Percentiles rank a stretch among this genome's conserved stretches.
These are phyloP conservation scores for Artemisia argyi DNA, from an alignment of 129 eudicot species.

Conservation along the genomic window DNA sequence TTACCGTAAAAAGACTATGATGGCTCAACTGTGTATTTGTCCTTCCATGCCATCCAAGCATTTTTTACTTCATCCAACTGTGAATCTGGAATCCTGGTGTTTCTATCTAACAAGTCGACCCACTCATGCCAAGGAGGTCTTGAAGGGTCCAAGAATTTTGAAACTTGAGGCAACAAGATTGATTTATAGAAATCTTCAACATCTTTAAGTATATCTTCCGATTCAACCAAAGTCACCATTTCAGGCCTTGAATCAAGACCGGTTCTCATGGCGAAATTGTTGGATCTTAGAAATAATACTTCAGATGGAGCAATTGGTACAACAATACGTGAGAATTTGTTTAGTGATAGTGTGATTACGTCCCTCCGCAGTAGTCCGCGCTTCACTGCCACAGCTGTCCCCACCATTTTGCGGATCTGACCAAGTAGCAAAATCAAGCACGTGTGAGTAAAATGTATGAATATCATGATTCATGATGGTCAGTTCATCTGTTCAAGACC, in stretches of 20 bases:
- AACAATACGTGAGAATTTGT: conserved; percentile 73
- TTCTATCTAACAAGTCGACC: conserved; percentile 67
- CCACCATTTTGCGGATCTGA: conserved; percentile 97
- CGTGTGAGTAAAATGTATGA: neutral
- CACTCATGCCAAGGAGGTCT: conserved; percentile 83
- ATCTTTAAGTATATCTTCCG: conserved; percentile 60
- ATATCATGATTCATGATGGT: too few relatives aligned
- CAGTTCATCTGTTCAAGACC: too few relatives aligned
- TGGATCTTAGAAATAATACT: conserved; percentile 69
- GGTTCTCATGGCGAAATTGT: conserved; percentile 64
- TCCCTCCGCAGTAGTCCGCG: conserved; percentile 79
- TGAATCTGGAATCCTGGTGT: conserved; percentile 70
- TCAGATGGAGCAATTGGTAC: conserved; percentile 95
- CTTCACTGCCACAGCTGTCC: conserved; percentile 89
- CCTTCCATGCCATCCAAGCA: conserved; percentile 79
- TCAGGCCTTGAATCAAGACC: conserved; percentile 71
- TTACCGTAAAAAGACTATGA: conserved; percentile 10
- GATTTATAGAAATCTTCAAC: conserved; percentile 69
- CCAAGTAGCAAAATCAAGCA: conserved; percentile 2
- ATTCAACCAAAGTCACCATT: conserved; percentile 62
- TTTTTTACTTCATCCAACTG: conserved; percentile 67
- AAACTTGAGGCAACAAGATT: conserved; percentile 67
- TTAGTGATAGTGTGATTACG: conserved; percentile 55
- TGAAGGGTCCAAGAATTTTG: conserved; percentile 66
- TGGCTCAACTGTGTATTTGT: conserved; percentile 30